These are phyloP conservation scores for Pleurozium schreberi DNA, from an alignment of 225 moss, liverwort and hornwort species.

Conservation along the genomic window DNA sequence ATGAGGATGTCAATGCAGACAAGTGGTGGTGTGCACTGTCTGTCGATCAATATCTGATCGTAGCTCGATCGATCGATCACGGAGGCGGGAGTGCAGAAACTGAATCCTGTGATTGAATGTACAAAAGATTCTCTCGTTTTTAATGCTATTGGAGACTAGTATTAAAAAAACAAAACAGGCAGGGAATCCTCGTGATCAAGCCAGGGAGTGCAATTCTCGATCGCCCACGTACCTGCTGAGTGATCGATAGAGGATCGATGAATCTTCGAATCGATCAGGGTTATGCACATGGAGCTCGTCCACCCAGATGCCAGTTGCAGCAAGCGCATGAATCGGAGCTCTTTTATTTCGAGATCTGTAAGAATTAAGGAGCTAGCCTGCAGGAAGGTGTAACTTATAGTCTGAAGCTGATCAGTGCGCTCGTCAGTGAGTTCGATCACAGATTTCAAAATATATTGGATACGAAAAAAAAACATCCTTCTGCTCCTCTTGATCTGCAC, in stretches of 20 bases:
- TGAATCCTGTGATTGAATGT: background rate
- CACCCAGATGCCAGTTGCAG: constrained; percentile 4
- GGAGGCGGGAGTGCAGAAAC: background rate
- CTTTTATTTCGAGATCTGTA: background rate
- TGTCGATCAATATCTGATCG: background rate
- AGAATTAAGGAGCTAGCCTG: background rate
- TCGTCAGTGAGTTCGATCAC: background rate
- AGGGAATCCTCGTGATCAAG: background rate
- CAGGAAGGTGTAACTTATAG: too few relatives aligned
- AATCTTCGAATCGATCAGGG: background rate
- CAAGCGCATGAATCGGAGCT: background rate
- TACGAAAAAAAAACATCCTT: background rate
- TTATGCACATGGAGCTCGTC: constrained; percentile 1
- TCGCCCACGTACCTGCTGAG: background rate
- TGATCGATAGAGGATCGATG: background rate
- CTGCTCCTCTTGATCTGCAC: background rate
- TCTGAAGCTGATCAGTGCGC: background rate
- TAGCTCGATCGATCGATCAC: too few relatives aligned
- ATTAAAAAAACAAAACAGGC: background rate
- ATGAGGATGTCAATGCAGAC: background rate
- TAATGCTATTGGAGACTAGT: background rate
- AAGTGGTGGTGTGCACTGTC: background rate
- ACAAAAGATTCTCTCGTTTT: background rate
- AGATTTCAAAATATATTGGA: constrained; percentile 13
- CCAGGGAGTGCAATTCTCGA: background rate